Conservation (phyloP, 768 basidiomycete genomes). For the Leccinellum luteum region DNA sequence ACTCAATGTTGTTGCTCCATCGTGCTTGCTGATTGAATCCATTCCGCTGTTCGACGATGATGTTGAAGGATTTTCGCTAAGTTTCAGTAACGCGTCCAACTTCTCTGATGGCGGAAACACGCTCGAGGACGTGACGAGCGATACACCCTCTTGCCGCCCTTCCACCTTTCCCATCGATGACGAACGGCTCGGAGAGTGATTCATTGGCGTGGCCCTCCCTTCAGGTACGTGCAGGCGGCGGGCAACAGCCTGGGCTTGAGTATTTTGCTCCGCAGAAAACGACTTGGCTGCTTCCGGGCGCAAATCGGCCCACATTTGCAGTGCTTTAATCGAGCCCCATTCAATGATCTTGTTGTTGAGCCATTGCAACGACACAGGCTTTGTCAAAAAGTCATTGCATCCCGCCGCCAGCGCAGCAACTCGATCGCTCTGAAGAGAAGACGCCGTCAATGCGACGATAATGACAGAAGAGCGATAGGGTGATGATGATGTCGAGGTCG, state of each 20-base stretch:
- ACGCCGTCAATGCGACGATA: conserved; percentile 98
- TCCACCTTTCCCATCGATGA: conserved; percentile 34
- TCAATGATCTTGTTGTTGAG: conserved; percentile 98
- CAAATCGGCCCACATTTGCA: conserved; percentile 90
- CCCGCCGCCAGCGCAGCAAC: conserved; percentile 97
- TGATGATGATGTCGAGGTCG: conserved; percentile 42
- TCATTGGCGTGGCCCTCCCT: conserved; percentile 39
- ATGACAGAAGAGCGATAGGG: conserved; percentile 93
- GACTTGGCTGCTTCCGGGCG: conserved; percentile 56
- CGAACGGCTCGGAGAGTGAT: conserved; percentile 36
- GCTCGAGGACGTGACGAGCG: conserved; percentile 18
- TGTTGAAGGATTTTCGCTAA: conserved; percentile 19
- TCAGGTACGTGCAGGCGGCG: conserved; percentile 49
- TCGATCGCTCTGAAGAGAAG: conserved; percentile 91
- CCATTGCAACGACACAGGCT: conserved; percentile 94
- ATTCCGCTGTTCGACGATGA: conserved; percentile 6
- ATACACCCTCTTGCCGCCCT: conserved; percentile 13
- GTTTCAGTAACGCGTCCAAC: conserved; percentile 26
- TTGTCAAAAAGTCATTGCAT: conserved; percentile 98
- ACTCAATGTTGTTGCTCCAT: conserved; percentile 29
- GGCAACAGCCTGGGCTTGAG: conserved; percentile 47
- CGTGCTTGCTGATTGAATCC: conserved; percentile 13
- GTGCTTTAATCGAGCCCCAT: conserved; percentile 96
- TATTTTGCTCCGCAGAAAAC: conserved; percentile 45
- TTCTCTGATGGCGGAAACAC: conserved; percentile 17